Base-by-base conservation (phyloP, 75 land plant genomes). In the Selaginella tamariscina region DNA sequence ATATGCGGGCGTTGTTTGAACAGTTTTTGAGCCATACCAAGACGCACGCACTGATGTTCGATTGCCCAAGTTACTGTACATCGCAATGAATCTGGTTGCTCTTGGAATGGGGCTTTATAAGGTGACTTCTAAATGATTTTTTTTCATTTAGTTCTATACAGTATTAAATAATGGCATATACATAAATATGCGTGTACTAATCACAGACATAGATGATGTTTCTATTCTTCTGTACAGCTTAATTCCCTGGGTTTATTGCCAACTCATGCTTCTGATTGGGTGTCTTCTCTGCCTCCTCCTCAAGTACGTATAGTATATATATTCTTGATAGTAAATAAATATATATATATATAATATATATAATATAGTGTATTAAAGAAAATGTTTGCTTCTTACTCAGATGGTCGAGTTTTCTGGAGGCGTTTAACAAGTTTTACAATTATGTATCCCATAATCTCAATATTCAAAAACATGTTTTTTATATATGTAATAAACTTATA, bases 211-310 rank as follows among this genome's bases (percentile, higher is more conserved):
- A n/a, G n/a, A n/a, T n/a, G n/a, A n/a, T n/a, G n/a, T n/a, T n/a
- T n/a, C n/a, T n/a, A 24, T 31, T 65, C 56, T 59, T 22, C 32
- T 71, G 77, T 57, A 60, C 88, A 91, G 97, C 89, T 92, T 31
- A 92, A 92, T 74, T 65, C 97, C 18, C 71, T 92, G 65, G 97
- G 97, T 11, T 89, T 92, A 73, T 82, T 92, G 56, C 97, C 97
- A 23, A 92, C 97, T 28, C 97, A 92, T 77, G 80, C 85, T 24
- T 88, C 94, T 15, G 97, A 92, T 55, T 92, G 97, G 97, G 93
- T 92, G 59, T 92, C 97, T 29, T 84, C 89, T 2, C 75, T 92
- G 65, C 78, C 87, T 2, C 97, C 97, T 49, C 79, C 97, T 72
- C 89, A 54, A 77, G 97, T 91, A 70, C 39, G 13, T 27, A 54